Conservation (phyloP, 2,329 filamentous ascomycete genomes). For the Ophiostoma populinum region DNA sequence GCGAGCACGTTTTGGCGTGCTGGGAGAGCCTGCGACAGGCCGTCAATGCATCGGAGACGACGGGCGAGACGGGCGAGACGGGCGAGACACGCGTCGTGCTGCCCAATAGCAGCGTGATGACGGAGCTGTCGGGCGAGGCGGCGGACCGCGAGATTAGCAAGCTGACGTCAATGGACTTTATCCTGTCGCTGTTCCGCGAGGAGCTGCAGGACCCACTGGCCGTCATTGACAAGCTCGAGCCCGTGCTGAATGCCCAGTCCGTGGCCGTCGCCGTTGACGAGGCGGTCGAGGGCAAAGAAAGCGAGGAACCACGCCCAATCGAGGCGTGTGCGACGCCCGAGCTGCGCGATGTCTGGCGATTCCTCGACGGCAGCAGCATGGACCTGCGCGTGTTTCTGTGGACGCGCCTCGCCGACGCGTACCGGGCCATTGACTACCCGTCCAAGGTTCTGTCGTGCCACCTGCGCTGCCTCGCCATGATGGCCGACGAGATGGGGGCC, state of each 20-base stretch:
- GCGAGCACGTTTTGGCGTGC: conserved; percentile 39
- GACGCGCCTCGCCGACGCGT: conserved; percentile 80
- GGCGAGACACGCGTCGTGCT: conserved; percentile 37
- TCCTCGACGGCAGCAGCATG: conserved; percentile 64
- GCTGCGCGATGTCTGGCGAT: conserved; percentile 66
- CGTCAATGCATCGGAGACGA: conserved; percentile 19
- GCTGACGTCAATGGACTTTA: conserved; percentile 92
- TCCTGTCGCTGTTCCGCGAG: conserved; percentile 73
- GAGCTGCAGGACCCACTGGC: conserved; percentile 64
- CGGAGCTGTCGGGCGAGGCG: conserved; percentile 65
- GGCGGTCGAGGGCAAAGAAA: not conserved
- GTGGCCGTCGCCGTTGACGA: conserved; percentile 22
- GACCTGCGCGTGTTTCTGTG: conserved; percentile 76
- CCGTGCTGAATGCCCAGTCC: conserved; percentile 61
- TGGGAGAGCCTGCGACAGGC: conserved; percentile 41
- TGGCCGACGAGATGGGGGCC: conserved; percentile 43
- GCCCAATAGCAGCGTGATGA: conserved; percentile 77
- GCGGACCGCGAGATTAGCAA: conserved; percentile 84
- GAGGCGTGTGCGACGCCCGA: conserved; percentile 36
- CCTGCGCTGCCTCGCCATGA: conserved; percentile 68
- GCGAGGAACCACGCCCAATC: conserved; percentile 21
- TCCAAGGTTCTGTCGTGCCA: conserved; percentile 83
- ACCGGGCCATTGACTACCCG: conserved; percentile 64
- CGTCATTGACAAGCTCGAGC: conserved; percentile 83
- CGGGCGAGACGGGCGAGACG: too few species aligned